These are phyloP conservation scores for Periconia macrospinosa DNA, from an alignment of 2,329 filamentous ascomycete genomes.

Conservation along the genomic window DNA sequence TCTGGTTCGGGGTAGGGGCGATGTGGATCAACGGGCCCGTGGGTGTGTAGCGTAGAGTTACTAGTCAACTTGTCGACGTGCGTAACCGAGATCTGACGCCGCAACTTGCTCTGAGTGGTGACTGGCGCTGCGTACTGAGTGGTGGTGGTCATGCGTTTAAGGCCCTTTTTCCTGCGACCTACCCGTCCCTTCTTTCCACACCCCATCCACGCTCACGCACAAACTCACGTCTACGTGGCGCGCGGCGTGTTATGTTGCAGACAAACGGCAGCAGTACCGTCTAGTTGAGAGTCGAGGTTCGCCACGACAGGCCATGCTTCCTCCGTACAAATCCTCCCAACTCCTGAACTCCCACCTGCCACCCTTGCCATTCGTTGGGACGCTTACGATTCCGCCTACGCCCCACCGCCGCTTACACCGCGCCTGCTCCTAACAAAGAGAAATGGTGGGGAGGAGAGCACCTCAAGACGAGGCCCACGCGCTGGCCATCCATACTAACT, in stretches of 20 bases:
- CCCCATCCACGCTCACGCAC: too few relatives aligned
- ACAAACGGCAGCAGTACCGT: too few relatives aligned
- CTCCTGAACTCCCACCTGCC: neutral
- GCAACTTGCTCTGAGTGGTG: too few relatives aligned
- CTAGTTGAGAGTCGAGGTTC: too few relatives aligned
- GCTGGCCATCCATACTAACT: conserved; percentile 20
- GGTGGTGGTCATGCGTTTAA: too few relatives aligned
- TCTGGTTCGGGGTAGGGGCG: neutral
- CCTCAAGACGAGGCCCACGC: conserved; percentile 17
- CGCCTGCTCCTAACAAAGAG: neutral
- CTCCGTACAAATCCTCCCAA: neutral
- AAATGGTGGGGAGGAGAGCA: conserved; percentile 27
- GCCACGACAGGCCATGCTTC: neutral
- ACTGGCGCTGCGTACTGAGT: too few relatives aligned
- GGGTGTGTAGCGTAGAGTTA: too few relatives aligned
- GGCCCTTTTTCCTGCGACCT: too few relatives aligned
- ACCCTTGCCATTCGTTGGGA: neutral
- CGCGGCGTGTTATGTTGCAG: too few relatives aligned
- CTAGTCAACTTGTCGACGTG: neutral
- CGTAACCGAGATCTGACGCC: neutral
- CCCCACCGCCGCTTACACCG: conserved; percentile 1
- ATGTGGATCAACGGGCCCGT: neutral
- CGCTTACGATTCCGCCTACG: neutral
- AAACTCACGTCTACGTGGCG: too few relatives aligned
- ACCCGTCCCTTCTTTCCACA: too few relatives aligned